These are phyloP conservation scores for Tubosaeta sp. DNA, from an alignment of 768 basidiomycete genomes.

Conservation along the genomic window DNA sequence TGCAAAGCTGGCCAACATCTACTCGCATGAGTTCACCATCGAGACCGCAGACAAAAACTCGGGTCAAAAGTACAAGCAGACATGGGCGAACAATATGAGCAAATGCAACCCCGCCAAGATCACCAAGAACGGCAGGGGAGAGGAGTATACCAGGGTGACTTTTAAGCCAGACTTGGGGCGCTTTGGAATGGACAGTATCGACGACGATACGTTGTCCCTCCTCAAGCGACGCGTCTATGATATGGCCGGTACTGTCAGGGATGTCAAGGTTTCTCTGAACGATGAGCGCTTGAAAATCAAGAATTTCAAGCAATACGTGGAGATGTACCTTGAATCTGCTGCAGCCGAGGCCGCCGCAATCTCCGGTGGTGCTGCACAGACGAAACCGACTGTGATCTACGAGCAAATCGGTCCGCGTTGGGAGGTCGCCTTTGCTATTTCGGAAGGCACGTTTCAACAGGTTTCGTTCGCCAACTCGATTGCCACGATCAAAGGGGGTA, in stretches of 20 bases:
- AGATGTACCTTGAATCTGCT: slow-evolving; percentile 82
- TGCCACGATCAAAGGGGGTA: slow-evolving; percentile 93
- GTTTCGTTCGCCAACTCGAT: slow-evolving; percentile 99
- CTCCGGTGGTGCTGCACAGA: slow-evolving; percentile 74
- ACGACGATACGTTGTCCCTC: slow-evolving; percentile 85
- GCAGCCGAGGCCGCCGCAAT: slow-evolving; percentile 63
- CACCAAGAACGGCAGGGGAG: slow-evolving; percentile 80
- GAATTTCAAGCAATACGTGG: slow-evolving; percentile 95
- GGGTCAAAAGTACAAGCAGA: slow-evolving; percentile 90
- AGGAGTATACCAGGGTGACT: slow-evolving; percentile 90
- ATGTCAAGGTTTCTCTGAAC: slow-evolving; percentile 91
- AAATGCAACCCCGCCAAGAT: slow-evolving; percentile 88
- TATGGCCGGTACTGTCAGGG: slow-evolving; percentile 91
- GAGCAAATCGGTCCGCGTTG: slow-evolving; percentile 80
- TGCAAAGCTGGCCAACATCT: slow-evolving; percentile 97
- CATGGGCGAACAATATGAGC: slow-evolving; percentile 91
- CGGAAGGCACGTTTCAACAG: slow-evolving; percentile 88
- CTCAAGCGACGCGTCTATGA: slow-evolving; percentile 95
- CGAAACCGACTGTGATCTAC: slow-evolving; percentile 76
- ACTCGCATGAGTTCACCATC: slow-evolving; percentile 92
- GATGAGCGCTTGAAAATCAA: slow-evolving; percentile 90
- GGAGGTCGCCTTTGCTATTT: slow-evolving; percentile 94
- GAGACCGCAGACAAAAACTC: slow-evolving; percentile 91
- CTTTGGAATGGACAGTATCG: slow-evolving; percentile 89
- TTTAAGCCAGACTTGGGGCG: slow-evolving; percentile 90